Percentiles rank a stretch among this genome's conserved stretches.
Evolutionary conservation across 2,329 filamentous ascomycete genomes (phyloP).

Genomic region (Fonsecaea multimorphosa): DNA sequence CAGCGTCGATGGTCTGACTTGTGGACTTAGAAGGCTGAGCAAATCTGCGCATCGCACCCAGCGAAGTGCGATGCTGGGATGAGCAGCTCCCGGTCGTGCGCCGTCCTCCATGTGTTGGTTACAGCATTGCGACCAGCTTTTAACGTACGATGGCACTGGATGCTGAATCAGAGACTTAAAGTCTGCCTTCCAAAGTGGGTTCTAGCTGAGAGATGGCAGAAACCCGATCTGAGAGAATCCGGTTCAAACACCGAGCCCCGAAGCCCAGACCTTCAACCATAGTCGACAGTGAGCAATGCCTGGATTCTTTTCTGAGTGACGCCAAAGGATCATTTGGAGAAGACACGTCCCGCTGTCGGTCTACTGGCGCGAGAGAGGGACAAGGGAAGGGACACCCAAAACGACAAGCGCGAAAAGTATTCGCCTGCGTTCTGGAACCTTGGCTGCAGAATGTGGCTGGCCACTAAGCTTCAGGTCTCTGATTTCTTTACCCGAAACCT

Average conservation of each 20-base stretch:
- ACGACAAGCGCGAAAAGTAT: not conserved
- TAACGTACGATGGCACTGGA: not conserved
- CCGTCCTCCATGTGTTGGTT: not conserved
- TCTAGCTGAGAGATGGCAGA: not conserved
- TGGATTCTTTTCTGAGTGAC: not conserved
- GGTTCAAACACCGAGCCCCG: not conserved
- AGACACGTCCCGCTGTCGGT: not conserved
- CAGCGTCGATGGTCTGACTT: conserved; percentile 14
- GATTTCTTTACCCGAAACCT: no score
- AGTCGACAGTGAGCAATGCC: not conserved
- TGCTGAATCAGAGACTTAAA: not conserved
- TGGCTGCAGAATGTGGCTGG: no score
- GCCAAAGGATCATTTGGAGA: not conserved
- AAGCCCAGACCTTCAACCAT: not conserved
- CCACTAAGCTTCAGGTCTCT: no score
- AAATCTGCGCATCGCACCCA: not conserved
- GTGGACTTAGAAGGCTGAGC: conserved; percentile 19
- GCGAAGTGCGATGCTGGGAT: not conserved
- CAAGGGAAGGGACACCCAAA: not conserved
- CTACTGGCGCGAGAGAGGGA: not conserved
- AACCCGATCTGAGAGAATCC: not conserved
- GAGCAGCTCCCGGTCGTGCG: not conserved
- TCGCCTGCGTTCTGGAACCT: not conserved
- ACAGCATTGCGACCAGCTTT: not conserved
- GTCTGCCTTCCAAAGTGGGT: not conserved